Evolutionary conservation across 306 rosid genomes (phyloP).

Genomic region (Argentina anserina): DNA sequence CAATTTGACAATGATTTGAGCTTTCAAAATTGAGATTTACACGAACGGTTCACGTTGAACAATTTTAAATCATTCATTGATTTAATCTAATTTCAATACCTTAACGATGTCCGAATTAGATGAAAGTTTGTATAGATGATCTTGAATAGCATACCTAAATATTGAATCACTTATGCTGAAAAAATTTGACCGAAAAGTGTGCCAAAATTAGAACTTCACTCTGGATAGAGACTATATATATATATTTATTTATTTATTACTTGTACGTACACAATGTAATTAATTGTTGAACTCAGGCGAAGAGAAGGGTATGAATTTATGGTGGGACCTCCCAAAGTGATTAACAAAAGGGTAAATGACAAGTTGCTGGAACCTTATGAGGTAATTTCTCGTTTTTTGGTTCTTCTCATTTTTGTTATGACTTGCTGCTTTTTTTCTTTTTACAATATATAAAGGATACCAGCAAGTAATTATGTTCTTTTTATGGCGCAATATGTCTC

Average conservation of each 20-base stretch:
- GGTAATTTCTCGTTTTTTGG: constrained; percentile 45
- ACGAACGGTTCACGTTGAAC: no score
- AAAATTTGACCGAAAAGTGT: no score
- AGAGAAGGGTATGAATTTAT: constrained; percentile 97
- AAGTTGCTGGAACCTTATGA: constrained; percentile 79
- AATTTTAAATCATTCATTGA: no score
- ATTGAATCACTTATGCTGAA: no score
- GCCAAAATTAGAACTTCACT: no score
- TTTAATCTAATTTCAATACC: no score
- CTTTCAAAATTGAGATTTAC: no score
- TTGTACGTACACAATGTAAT: constrained; percentile 16
- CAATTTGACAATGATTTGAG: no score
- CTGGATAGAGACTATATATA: no score
- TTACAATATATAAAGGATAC: background rate
- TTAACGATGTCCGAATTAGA: no score
- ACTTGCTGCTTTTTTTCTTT: background rate
- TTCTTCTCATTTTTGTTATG: background rate
- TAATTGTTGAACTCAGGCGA: constrained; percentile 59
- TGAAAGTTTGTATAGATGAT: no score
- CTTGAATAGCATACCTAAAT: no score
- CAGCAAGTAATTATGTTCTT: background rate
- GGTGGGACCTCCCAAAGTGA: constrained; percentile 99
- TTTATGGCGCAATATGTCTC: background rate
- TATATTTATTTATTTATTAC: background rate
- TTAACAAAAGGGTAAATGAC: constrained; percentile 75